Conservation (phyloP, 768 basidiomycete genomes). For the Trametes cubensis region DNA sequence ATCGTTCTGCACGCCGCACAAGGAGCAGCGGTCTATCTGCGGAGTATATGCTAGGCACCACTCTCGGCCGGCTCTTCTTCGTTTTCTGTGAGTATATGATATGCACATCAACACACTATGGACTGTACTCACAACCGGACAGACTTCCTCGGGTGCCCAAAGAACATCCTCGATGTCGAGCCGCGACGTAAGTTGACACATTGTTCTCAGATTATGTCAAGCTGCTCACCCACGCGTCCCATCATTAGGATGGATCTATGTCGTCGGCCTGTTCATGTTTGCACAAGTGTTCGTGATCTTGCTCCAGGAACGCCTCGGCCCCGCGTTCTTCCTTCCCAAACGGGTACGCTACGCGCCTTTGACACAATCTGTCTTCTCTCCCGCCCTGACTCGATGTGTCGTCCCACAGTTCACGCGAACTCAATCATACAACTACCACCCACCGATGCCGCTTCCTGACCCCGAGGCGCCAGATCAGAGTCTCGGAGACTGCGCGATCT, state of each 20-base stretch:
- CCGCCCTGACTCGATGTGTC: not conserved
- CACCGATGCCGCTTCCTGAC: constrained; percentile 69
- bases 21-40: constrained; percentile 66
- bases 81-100: constrained; percentile 66
- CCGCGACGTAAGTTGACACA: constrained; percentile 57
- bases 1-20: constrained; percentile 71
- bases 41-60: constrained; percentile 79
- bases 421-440: constrained; percentile 85
- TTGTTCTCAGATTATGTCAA: not conserved
- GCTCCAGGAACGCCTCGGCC: constrained; percentile 76
- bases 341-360: constrained; percentile 54
- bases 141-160: constrained; percentile 86
- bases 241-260: constrained; percentile 66
- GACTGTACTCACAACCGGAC: constrained; percentile 3
- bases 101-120: not conserved
- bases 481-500: constrained; percentile 88
- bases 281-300: constrained; percentile 64
- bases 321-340: constrained; percentile 81
- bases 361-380: constrained; percentile 7
- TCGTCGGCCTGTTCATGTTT: constrained; percentile 59
- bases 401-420: constrained; percentile 56
- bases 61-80: constrained; percentile 67
- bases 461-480: constrained; percentile 75
- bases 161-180: constrained; percentile 83
- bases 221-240: not conserved